Evolutionary conservation across 352 stramenopile species (phyloP).

Genomic region (Phytophthora podocarpi): DNA sequence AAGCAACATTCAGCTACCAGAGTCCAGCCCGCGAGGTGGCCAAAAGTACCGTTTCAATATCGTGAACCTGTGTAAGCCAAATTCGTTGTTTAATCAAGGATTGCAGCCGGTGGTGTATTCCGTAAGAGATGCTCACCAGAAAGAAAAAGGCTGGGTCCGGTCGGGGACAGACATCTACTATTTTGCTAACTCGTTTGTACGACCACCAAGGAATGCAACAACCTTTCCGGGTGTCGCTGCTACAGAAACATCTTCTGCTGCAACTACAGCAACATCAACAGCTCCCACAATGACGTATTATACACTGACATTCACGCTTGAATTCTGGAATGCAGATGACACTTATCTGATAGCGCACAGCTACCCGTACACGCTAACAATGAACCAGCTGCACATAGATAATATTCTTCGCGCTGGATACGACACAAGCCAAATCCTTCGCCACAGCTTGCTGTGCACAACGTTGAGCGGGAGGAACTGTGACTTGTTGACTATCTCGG

Average conservation of each 20-base stretch:
- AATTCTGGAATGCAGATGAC: conserved; percentile 77
- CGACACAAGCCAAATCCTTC: conserved; percentile 36
- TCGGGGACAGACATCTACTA: conserved; percentile 88
- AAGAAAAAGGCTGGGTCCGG: conserved; percentile 74
- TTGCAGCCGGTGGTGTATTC: conserved; percentile 93
- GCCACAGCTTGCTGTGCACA: conserved; percentile 55
- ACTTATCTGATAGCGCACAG: conserved; percentile 92
- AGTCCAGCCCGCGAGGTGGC: conserved; percentile 1
- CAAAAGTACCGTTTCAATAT: conserved; percentile 91
- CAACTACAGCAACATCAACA: neutral
- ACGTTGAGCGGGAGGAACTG: conserved; percentile 64
- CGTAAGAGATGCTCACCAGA: conserved; percentile 54
- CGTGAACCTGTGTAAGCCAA: conserved; percentile 93
- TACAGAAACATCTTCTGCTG: neutral
- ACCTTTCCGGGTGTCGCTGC: neutral
- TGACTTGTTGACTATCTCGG: conserved; percentile 79
- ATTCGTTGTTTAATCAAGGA: conserved; percentile 91
- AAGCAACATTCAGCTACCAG: conserved; percentile 57
- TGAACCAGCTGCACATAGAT: conserved; percentile 74
- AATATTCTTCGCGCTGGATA: conserved; percentile 26
- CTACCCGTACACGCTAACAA: conserved; percentile 91
- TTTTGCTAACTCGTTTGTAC: conserved; percentile 69
- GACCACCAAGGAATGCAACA: conserved; percentile 23
- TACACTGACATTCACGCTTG: conserved; percentile 90
- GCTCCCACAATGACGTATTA: conserved; percentile 58